phyloP scores from a whole-genome alignment of 2,329 filamentous ascomycete species.

The Ramichloridium luteum region DNA sequence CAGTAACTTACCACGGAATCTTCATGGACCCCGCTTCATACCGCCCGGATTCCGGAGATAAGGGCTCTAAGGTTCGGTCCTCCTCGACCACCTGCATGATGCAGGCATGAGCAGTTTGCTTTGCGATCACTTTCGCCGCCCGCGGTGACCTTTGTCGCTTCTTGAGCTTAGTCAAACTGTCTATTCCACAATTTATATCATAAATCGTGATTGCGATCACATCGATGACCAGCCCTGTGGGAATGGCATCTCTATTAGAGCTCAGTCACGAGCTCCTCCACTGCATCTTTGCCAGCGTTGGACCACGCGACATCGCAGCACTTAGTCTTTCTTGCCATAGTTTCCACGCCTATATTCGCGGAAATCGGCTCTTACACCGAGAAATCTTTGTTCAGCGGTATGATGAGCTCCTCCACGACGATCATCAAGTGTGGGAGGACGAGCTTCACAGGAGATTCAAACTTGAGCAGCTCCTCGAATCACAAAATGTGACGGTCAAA shows the following conservation, averaged over 20 bases:
- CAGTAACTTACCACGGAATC: no score
- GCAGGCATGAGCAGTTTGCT: no score
- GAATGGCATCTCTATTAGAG: slow-evolving; percentile 28
- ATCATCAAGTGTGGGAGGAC: slow-evolving; percentile 27
- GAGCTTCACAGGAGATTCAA: slow-evolving; percentile 25
- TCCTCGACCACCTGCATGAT: no score
- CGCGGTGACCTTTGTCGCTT: no score
- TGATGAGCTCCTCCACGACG: slow-evolving; percentile 14
- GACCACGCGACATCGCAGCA: slow-evolving; percentile 43
- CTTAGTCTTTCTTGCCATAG: slow-evolving; percentile 41
- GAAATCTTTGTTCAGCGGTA: slow-evolving; percentile 45
- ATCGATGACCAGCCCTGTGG: no score
- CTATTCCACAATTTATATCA: no score
- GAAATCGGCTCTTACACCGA: slow-evolving; percentile 49
- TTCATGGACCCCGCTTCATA: no score
- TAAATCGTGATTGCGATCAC: no score
- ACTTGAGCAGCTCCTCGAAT: slow-evolving; percentile 35
- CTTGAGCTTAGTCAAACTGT: no score
- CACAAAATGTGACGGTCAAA: slow-evolving; percentile 30
- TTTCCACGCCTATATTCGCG: slow-evolving; percentile 43
- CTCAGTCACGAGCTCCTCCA: slow-evolving; percentile 54
- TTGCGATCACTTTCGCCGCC: no score
- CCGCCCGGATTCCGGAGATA: no score
- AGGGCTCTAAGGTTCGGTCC: no score
- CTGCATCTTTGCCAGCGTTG: slow-evolving; percentile 45